Conservation (phyloP, 2,329 filamentous ascomycete species). For the Exophiala calicioides region DNA sequence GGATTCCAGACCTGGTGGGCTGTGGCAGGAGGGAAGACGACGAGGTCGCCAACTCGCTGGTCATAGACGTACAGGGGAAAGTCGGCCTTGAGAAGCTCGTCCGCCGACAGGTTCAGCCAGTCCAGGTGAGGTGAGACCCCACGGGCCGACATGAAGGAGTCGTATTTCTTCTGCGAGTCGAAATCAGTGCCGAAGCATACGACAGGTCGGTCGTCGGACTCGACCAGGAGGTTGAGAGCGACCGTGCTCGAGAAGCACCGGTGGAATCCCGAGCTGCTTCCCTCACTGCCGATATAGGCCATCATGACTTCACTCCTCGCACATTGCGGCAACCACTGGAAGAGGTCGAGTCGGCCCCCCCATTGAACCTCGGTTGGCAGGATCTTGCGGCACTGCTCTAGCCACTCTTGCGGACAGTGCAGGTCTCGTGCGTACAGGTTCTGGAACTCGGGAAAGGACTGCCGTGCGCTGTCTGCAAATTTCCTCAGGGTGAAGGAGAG, state of each 20-base stretch:
- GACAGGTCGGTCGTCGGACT: slow-evolving; percentile 35
- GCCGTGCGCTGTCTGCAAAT: slow-evolving; percentile 34
- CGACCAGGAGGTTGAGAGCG: slow-evolving; percentile 38
- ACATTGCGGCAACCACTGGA: slow-evolving; percentile 39
- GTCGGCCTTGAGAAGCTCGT: slow-evolving; percentile 36
- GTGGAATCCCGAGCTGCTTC: slow-evolving; percentile 39
- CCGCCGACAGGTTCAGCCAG: slow-evolving; percentile 37
- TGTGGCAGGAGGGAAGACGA: slow-evolving; percentile 40
- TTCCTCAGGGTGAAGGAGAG: slow-evolving; percentile 38
- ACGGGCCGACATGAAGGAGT: slow-evolving; percentile 37
- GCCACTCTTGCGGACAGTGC: slow-evolving; percentile 38
- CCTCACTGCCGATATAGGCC: slow-evolving; percentile 40
- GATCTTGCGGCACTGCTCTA: slow-evolving; percentile 34
- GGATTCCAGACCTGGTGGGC: slow-evolving; percentile 42
- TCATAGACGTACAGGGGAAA: slow-evolving; percentile 41
- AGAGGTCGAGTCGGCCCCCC: slow-evolving; percentile 38
- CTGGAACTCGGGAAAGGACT: slow-evolving; percentile 32
- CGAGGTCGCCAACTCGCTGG: slow-evolving; percentile 38
- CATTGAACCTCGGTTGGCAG: slow-evolving; percentile 37
- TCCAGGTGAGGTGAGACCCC: slow-evolving; percentile 40
- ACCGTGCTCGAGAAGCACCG: slow-evolving; percentile 41
- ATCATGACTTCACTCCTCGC: slow-evolving; percentile 41
- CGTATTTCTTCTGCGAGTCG: slow-evolving; percentile 37
- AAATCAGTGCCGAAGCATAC: slow-evolving; percentile 41
- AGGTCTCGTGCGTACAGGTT: slow-evolving; percentile 41